Evolutionary conservation across 2,329 filamentous ascomycete genomes (phyloP).

Genomic region (Trichoderma endophyticum): DNA sequence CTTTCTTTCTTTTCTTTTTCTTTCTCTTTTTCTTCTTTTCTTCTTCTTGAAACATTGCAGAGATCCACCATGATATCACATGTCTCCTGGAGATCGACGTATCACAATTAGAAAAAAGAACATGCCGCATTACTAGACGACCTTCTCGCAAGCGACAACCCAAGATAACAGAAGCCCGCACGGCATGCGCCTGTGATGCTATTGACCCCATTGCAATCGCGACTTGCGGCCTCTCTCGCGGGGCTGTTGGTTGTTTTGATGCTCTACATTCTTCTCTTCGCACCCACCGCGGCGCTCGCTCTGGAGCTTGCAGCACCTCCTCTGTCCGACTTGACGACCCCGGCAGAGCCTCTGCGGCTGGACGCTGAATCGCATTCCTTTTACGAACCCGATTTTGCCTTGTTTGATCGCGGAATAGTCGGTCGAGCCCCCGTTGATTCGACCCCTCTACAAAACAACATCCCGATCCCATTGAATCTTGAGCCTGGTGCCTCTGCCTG

Average conservation of each 20-base stretch:
- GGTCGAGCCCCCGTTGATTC: conserved; percentile 56
- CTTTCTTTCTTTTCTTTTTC: neutral
- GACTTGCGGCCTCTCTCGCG: conserved; percentile 64
- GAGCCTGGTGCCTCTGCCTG: conserved; percentile 57
- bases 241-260: conserved; percentile 58
- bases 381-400: conserved; percentile 61
- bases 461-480: conserved; percentile 57
- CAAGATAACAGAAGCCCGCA: neutral
- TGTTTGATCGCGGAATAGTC: conserved; percentile 61
- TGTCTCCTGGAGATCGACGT: conserved; percentile 8
- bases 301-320: conserved; percentile 51
- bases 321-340: conserved; percentile 22
- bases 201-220: conserved; percentile 67
- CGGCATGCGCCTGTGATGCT: conserved; percentile 44
- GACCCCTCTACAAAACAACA: conserved; percentile 60
- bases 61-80: conserved; percentile 19
- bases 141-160: neutral
- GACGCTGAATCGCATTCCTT: conserved; percentile 13
- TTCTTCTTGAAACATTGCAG: neutral
- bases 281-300: conserved; percentile 60
- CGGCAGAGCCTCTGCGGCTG: neutral
- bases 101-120: neutral
- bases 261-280: conserved; percentile 59
- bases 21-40: neutral
- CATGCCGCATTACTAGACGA: conserved; percentile 11